Evolutionary conservation across 306 rosid species (phyloP).

Genomic region (Rosa rugosa): DNA sequence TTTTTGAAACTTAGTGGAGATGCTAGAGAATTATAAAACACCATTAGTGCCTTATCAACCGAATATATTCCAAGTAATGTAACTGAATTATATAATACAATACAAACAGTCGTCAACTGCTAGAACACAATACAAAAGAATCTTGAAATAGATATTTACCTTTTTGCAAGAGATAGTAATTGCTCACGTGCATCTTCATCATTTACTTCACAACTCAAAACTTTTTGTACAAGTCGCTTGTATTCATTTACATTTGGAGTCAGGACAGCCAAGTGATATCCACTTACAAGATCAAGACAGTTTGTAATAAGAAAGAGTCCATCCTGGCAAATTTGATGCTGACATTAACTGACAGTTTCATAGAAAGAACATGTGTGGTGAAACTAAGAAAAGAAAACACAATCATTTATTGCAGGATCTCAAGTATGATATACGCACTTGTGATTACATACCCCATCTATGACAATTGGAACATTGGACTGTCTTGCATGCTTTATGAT

Average conservation of each 20-base stretch:
- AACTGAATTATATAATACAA: neutral
- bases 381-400: neutral
- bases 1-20: neutral
- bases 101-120: neutral
- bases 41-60: neutral
- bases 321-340: slow-evolving; percentile 51
- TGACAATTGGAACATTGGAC: slow-evolving; percentile 63
- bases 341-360: slow-evolving; percentile 9
- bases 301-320: slow-evolving; percentile 85
- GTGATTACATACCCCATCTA: slow-evolving; percentile 74
- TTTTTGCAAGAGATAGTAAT: slow-evolving; percentile 62
- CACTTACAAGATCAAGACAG: slow-evolving; percentile 70
- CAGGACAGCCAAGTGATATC: slow-evolving; percentile 76
- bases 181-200: slow-evolving; percentile 53
- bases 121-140: slow-evolving; percentile 9
- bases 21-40: neutral
- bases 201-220: slow-evolving; percentile 55
- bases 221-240: slow-evolving; percentile 76
- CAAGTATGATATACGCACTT: neutral
- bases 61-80: neutral
- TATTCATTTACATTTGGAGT: slow-evolving; percentile 88
- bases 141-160: slow-evolving; percentile 37
- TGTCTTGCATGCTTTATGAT: slow-evolving; percentile 75
- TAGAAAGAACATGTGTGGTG: slow-evolving; percentile 6
- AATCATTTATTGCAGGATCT: slow-evolving; percentile 17